Evolutionary conservation across 345 rosid genomes (phyloP), one percentile per base, ranked within the genome.

Genomic region (Linum trigynum): DNA sequence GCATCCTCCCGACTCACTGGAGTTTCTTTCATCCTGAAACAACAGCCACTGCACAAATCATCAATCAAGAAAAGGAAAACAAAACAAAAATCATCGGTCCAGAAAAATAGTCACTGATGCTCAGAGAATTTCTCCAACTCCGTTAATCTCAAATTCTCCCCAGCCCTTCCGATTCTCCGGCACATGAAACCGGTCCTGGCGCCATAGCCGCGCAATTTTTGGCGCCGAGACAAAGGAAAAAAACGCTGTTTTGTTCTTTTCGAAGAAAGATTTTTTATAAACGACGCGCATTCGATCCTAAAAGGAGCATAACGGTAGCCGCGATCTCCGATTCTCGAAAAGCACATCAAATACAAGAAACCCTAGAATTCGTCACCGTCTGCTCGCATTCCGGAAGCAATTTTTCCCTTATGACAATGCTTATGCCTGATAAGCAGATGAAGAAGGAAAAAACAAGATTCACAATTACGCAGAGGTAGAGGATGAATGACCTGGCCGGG

Each of bases 1-100:
- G 66, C 75, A 42, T 60, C 76, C 67, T 38, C 2, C 62, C 63
- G 40, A 37, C 66, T 72, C 42, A 55, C 67, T 3, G 64, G 62
- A 58, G 59, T 64, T 61, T 70, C 75, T 10, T 72, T 66, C 80
- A 76, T 81, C 38, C 57, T 65, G 57, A 57, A 38, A 14, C n/a
- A 10, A 55, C 32, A 23, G 66, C 17, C 72, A 64, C 32, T 17
- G 55, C 45, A 57, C 71, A 69, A 77, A 74, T 74, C 35, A 70
- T 36, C 12, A 56, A 66, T 39, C 35, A 17, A 23, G 43, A 3
- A 7, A 59, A 38, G 37, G 53, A 68, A 39, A 51, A 65, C 0
- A 42, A 45, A 37, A 39, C 56, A 17, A 65, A 7, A 69, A 61
- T 68, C 67, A 69, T 68, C 65, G 69, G 42, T 57, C 39, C 63